Evolutionary conservation across 2,329 filamentous ascomycete species (phyloP).

Genomic region (Aspergillus quadrilineatus): DNA sequence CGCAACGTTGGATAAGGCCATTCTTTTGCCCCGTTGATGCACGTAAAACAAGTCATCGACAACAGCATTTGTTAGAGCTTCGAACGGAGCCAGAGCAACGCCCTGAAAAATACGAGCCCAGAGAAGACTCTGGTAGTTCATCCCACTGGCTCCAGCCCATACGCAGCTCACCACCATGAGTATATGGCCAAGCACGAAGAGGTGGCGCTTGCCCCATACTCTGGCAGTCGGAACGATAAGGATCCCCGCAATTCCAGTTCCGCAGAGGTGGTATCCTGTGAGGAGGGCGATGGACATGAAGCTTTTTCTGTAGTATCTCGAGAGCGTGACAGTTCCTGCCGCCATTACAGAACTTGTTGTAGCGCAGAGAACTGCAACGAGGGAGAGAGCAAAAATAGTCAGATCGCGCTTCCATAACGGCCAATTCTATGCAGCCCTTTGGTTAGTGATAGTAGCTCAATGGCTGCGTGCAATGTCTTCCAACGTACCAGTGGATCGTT

Average conservation of each 20-base stretch:
- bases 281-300: conserved; percentile 78
- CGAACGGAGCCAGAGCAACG: conserved; percentile 81
- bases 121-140: conserved; percentile 69
- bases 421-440: conserved; percentile 62
- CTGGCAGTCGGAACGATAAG: conserved; percentile 84
- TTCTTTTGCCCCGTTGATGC: conserved; percentile 78
- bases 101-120: conserved; percentile 83
- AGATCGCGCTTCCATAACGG: conserved; percentile 80
- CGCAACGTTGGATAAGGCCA: conserved; percentile 76
- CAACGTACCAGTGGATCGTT: conserved; percentile 73
- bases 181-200: conserved; percentile 74
- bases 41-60: conserved; percentile 91
- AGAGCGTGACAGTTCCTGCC: conserved; percentile 78
- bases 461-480: background rate
- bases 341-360: conserved; percentile 83
- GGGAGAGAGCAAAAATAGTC: conserved; percentile 74
- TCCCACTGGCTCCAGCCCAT: conserved; percentile 72
- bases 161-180: conserved; percentile 71
- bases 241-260: conserved; percentile 76
- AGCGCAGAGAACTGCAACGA: conserved; percentile 79
- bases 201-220: conserved; percentile 89
- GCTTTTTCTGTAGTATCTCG: conserved; percentile 61
- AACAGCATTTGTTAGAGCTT: conserved; percentile 82
- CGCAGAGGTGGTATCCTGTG: conserved; percentile 84
- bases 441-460: background rate